Conservation (phyloP, 768 basidiomycete species). For the Trametes cubensis region DNA sequence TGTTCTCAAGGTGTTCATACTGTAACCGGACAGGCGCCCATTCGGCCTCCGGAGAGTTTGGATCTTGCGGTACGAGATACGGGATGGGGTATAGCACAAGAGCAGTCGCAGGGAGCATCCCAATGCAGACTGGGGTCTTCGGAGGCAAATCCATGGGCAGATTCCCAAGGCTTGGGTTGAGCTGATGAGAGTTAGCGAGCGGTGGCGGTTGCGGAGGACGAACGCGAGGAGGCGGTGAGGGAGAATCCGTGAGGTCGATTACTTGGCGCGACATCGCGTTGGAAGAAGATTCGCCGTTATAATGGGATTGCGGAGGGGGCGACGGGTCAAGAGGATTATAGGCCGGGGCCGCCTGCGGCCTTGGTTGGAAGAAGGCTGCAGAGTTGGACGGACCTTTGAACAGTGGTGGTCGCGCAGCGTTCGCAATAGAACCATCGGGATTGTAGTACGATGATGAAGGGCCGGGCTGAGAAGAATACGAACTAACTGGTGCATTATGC, state of each 20-base stretch:
- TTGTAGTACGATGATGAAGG: constrained; percentile 1
- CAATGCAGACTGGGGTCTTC: constrained; percentile 87
- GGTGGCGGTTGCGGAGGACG: constrained; percentile 23
- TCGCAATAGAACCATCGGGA: constrained; percentile 16
- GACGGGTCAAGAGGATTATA: constrained; percentile 3
- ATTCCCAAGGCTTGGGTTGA: constrained; percentile 16
- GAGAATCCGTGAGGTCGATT: constrained; percentile 64
- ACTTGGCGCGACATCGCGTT: constrained; percentile 47
- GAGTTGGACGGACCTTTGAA: constrained; percentile 51
- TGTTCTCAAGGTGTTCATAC: constrained; percentile 66
- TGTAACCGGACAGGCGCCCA: constrained; percentile 73
- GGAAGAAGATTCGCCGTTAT: constrained; percentile 18
- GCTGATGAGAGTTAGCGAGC: not conserved
- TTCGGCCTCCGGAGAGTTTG: constrained; percentile 46
- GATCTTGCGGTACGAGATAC: constrained; percentile 56
- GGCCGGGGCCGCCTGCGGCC: constrained; percentile 16
- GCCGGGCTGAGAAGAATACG: constrained; percentile 2
- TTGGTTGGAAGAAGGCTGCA: constrained; percentile 34
- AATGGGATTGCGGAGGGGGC: not conserved
- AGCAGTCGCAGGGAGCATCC: constrained; percentile 79
- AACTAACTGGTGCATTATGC: constrained; percentile 4
- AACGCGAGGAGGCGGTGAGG: constrained; percentile 30
- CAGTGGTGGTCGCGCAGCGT: constrained; percentile 49
- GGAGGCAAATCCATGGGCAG: constrained; percentile 67
- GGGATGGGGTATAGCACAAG: constrained; percentile 81